Evolutionary conservation across 768 basidiomycete species (phyloP).

Genomic region (Chiua virens): DNA sequence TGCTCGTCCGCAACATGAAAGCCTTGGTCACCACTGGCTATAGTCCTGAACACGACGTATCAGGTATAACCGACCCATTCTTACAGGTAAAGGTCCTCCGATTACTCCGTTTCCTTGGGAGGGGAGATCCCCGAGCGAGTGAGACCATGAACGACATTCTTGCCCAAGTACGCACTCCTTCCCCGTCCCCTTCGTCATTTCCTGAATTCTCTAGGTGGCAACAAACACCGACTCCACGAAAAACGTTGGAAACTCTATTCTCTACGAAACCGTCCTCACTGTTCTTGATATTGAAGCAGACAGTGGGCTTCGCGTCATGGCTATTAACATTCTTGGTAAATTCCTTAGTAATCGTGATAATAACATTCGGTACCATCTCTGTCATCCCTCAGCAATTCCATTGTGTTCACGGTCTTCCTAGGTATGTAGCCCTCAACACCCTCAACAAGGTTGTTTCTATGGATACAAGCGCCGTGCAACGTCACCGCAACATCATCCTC

Average conservation of each 20-base stretch:
- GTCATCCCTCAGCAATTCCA: background rate
- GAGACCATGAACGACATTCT: constrained; percentile 99
- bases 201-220: constrained; percentile 65
- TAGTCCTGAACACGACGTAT: constrained; percentile 97
- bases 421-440: constrained; percentile 97
- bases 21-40: constrained; percentile 94
- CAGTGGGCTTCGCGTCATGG: constrained; percentile 94
- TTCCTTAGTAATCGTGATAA: constrained; percentile 98
- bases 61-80: constrained; percentile 98
- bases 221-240: constrained; percentile 98
- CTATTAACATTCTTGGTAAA: constrained; percentile 98
- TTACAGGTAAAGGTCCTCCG: constrained; percentile 92
- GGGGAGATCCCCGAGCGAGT: constrained; percentile 80
- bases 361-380: constrained; percentile 83
- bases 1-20: constrained; percentile 94
- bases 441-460: constrained; percentile 97
- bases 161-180: constrained; percentile 64
- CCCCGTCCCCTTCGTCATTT: background rate
- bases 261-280: constrained; percentile 96
- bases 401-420: constrained; percentile 30
- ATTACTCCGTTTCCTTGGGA: constrained; percentile 84
- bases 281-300: constrained; percentile 98
- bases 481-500: constrained; percentile 97
- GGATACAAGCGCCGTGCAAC: constrained; percentile 97
- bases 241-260: constrained; percentile 96